Conservation (phyloP, 2,329 filamentous ascomycete genomes). For the Microdochium nivale region DNA sequence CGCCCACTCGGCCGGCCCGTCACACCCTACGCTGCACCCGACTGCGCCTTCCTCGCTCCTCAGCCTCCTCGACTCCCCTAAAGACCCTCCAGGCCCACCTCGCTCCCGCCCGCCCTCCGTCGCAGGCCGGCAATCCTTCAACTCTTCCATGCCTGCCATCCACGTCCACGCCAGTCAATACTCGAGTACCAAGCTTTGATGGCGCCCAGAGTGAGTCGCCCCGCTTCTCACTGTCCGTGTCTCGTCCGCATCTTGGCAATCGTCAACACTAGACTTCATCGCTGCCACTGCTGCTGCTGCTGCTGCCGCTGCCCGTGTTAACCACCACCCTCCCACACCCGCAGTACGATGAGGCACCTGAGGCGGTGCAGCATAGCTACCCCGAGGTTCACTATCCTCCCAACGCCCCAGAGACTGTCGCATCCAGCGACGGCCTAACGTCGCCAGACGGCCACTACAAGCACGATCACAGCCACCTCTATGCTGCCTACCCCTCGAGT, state of each 20-base stretch:
- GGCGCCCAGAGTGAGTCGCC: slow-evolving; percentile 4
- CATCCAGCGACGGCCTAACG: not conserved
- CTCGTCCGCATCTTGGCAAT: not conserved
- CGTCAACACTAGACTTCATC: no score
- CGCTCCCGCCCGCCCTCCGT: no score
- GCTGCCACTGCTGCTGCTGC: no score
- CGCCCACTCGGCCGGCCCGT: no score
- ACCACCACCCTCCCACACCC: not conserved
- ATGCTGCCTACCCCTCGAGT: not conserved
- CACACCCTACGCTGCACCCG: no score
- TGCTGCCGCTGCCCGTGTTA: not conserved
- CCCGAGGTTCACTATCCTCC: slow-evolving; percentile 22
- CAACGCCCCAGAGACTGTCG: slow-evolving; percentile 9
- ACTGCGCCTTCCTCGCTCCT: no score
- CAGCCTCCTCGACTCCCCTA: no score
- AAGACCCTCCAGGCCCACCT: no score
- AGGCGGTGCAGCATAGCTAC: slow-evolving; percentile 12
- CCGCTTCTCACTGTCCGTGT: not conserved
- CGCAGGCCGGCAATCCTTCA: no score
- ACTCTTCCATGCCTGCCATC: no score
- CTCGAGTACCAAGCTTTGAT: no score
- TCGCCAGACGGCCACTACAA: not conserved
- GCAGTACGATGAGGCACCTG: slow-evolving; percentile 21
- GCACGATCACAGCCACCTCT: not conserved
- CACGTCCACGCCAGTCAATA: no score